A percentile compares a stretch with the other conserved stretches of the same genome.
Evolutionary conservation across 768 basidiomycete species (phyloP).

Genomic region (Panaeolus cyanescens): DNA sequence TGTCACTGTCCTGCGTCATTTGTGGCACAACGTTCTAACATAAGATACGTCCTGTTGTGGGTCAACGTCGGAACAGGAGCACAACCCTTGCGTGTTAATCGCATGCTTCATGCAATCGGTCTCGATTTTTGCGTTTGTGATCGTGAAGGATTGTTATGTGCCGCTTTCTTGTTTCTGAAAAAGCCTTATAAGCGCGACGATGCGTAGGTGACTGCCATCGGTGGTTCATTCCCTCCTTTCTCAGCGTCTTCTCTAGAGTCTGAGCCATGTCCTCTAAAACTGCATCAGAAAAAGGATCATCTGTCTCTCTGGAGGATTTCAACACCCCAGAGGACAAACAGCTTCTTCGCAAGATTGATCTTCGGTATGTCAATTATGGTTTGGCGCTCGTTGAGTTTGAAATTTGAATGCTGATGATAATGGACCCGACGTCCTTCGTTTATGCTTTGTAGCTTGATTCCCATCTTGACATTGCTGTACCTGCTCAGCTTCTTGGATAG

Average conservation of each 20-base stretch:
- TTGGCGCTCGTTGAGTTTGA: not conserved
- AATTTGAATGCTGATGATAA: not conserved
- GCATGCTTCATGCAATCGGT: not conserved
- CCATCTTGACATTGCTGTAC: conserved; percentile 43
- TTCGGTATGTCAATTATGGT: conserved; percentile 30
- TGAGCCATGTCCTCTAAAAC: conserved; percentile 19
- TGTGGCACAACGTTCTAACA: not conserved
- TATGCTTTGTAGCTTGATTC: conserved; percentile 31
- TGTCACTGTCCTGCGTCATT: not conserved
- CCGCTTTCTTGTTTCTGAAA: not conserved
- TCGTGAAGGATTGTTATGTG: not conserved
- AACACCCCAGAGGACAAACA: conserved; percentile 35
- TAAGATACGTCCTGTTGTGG: not conserved
- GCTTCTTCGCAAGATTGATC: conserved; percentile 41
- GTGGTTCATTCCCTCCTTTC: not conserved
- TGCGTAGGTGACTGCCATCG: not conserved
- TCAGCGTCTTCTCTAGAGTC: conserved; percentile 3
- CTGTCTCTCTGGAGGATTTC: conserved; percentile 22
- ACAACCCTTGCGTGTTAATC: not conserved
- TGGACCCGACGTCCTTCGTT: not conserved
- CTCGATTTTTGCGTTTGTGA: not conserved
- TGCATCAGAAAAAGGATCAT: conserved; percentile 22
- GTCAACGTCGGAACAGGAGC: not conserved
- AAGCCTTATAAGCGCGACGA: not conserved
- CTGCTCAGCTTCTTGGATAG: conserved; percentile 47